A percentile compares a stretch with the other conserved stretches of the same genome.
Evolutionary conservation across 2,329 filamentous ascomycete species (phyloP).

Genomic region (Hypoxylon sp.): DNA sequence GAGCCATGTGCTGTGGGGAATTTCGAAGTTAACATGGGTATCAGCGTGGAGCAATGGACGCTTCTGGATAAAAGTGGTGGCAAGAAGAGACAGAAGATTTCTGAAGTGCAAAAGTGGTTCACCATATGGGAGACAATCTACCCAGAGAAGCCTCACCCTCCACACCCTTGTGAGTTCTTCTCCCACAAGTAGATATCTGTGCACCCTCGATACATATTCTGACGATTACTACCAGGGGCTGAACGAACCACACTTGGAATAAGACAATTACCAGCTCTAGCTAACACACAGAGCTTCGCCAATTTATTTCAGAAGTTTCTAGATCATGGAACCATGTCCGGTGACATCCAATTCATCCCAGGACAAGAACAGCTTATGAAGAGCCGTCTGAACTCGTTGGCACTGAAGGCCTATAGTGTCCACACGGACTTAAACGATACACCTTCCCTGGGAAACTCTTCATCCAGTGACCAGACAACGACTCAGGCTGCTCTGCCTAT

Average conservation of each 20-base stretch:
- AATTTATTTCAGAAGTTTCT: constrained; percentile 8
- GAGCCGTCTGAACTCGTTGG: constrained; percentile 10
- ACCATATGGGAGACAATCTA: constrained; percentile 33
- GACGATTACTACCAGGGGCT: constrained; percentile 6
- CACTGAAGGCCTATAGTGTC: constrained; percentile 15
- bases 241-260: constrained; percentile 20
- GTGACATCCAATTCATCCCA: constrained; percentile 12
- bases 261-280: constrained; percentile 5
- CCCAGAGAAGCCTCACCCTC: constrained; percentile 11
- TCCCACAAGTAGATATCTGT: neutral
- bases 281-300: constrained; percentile 1
- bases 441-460: constrained; percentile 22
- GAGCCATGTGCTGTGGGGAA: constrained; percentile 18
- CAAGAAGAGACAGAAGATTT: constrained; percentile 29
- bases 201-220: neutral
- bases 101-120: constrained; percentile 32
- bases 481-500: constrained; percentile 15
- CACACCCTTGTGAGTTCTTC: constrained; percentile 33
- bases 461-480: constrained; percentile 22
- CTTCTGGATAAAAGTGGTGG: constrained; percentile 25
- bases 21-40: constrained; percentile 9
- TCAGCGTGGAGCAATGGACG: constrained; percentile 31
- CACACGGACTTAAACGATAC: constrained; percentile 11
- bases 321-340: constrained; percentile 1
- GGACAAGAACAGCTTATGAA: constrained; percentile 20